Evolutionary conservation across 2,329 filamentous ascomycete genomes (phyloP).

Genomic region (Corinectria fuckeliana): DNA sequence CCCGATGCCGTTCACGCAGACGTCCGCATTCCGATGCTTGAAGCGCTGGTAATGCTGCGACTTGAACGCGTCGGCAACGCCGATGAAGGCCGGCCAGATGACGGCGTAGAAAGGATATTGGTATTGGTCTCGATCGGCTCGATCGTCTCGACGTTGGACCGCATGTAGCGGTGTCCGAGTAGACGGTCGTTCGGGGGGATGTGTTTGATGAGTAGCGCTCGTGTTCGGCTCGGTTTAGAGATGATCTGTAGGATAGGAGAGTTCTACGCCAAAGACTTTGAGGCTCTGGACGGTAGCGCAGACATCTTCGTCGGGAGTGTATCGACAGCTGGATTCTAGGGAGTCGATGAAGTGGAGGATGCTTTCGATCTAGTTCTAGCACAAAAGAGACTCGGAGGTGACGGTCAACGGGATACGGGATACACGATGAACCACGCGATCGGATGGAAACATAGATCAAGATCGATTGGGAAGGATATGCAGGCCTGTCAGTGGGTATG

Average conservation of each 20-base stretch:
- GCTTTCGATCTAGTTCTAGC: conserved; percentile 19
- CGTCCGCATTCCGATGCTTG: conserved; percentile 26
- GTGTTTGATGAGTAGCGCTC: conserved; percentile 38
- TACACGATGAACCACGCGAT: too few relatives aligned
- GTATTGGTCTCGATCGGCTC: conserved; percentile 30
- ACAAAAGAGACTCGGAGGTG: conserved; percentile 10
- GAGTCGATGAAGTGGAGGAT: conserved; percentile 22
- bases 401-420: too few relatives aligned
- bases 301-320: neutral
- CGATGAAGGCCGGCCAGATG: conserved; percentile 36
- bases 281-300: conserved; percentile 18
- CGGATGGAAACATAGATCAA: too few relatives aligned
- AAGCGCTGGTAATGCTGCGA: conserved; percentile 27
- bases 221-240: conserved; percentile 9
- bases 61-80: conserved; percentile 31
- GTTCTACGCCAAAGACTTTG: conserved; percentile 15
- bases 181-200: conserved; percentile 30
- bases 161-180: conserved; percentile 25
- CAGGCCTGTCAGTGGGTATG: conserved; percentile 17
- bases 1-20: conserved; percentile 31
- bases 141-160: conserved; percentile 25
- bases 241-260: neutral
- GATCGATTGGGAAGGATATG: too few relatives aligned
- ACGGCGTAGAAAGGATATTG: conserved; percentile 29
- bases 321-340: neutral